Base-by-base conservation (phyloP, 1,284 basidiomycete genomes). In the Cystobasidium sp. region DNA sequence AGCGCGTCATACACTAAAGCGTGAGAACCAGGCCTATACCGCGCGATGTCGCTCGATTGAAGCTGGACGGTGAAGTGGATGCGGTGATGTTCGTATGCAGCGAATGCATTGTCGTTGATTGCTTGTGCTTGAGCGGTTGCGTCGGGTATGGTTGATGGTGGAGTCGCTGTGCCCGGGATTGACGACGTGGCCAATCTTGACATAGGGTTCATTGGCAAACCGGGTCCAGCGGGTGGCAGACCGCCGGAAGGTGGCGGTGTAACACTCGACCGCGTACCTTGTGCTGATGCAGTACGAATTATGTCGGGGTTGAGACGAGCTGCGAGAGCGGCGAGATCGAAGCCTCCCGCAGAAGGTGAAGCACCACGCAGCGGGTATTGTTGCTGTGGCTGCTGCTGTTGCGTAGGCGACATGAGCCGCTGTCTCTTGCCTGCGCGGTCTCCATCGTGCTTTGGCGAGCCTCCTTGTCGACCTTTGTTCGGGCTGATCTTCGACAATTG, bases 1-100 rank as follows among this genome's bases (percentile, higher is more conserved):
- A 96, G 85, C 75, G 88, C 88, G 74, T 88, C 86, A 78, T 93
- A 92, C 65, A 96, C 84, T 69, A 94, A 85, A 31, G 87, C 84
- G 76, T 86, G 82, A 76, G 92, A 85, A 41, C 84, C 83, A 1
- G 89, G 86, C 44, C 87, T 87, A 75, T 84, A 94, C 90, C 86
- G 89, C 65, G 75, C 67, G n/a, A 80, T 62, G 37, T 80, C 79
- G 22, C 72, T 68, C 47, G 75, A 77, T 20, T 44, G 58, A 5
- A 78, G 41, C 22, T 75, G 63, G 12, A 79, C 75, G 9, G 67
- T 66, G 31, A 77, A 53, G 3, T 73, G 46, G 22, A 75, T 20
- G 8, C 77, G 49, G 41, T 75, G 74, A n/a, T 73, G 62, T 37
- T 77, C 74, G 49, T 77, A 77, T 18, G 70, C 70, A 31, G 37